These are phyloP conservation scores for Backusella luteola DNA, from an alignment of 192 early-diverging fungal species.

Conservation along the genomic window DNA sequence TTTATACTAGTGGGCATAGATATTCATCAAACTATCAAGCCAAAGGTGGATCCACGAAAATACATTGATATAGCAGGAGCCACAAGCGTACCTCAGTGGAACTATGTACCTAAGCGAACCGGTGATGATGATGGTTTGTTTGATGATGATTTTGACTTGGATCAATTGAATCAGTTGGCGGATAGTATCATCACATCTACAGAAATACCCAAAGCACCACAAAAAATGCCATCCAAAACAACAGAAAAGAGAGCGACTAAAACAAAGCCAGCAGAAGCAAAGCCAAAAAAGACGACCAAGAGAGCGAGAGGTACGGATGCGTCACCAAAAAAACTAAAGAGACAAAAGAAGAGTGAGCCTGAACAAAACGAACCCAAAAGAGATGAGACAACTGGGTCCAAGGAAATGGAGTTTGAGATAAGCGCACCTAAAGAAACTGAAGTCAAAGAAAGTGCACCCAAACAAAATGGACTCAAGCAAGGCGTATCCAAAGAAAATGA, in stretches of 20 bases:
- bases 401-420: not conserved
- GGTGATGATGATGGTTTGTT: not conserved
- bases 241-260: not conserved
- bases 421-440: too few relatives aligned
- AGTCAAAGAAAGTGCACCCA: too few relatives aligned
- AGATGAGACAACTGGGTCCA: too few relatives aligned
- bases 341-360: not conserved
- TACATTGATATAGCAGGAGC: constrained; percentile 13
- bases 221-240: not conserved
- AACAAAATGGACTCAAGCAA: not conserved
- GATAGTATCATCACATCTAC: not conserved
- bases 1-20: constrained; percentile 31
- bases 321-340: not conserved
- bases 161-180: not conserved
- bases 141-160: not conserved
- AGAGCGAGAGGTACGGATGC: not conserved
- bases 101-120: not conserved
- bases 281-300: not conserved
- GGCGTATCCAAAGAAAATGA: too few relatives aligned
- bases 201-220: not conserved
- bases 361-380: not conserved
- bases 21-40: constrained; percentile 14
- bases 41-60: constrained; percentile 9
- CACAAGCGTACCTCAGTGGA: not conserved
- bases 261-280: not conserved